Evolutionary conservation across 2,329 filamentous ascomycete species (phyloP).

Genomic region (Fonsecaea monophora): DNA sequence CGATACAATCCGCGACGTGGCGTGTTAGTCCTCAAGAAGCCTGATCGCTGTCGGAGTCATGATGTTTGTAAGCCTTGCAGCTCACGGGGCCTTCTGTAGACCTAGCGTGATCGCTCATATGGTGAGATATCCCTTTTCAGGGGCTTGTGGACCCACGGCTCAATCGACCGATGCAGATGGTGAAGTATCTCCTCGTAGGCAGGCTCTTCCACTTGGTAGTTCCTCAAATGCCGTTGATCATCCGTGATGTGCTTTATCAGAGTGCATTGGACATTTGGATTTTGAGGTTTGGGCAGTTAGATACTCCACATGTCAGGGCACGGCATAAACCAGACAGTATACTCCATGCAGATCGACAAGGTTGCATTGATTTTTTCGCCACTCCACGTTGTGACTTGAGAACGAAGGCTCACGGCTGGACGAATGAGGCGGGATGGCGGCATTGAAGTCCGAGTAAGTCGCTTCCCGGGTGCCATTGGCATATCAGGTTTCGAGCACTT

Average conservation of each 20-base stretch:
- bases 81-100: not conserved
- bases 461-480: conserved; percentile 52
- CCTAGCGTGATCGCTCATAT: not conserved
- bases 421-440: conserved; percentile 18
- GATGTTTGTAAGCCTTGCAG: not conserved
- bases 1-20: not conserved
- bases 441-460: conserved; percentile 39
- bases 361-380: conserved; percentile 59
- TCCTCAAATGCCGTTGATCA: conserved; percentile 23
- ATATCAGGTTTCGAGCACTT: conserved; percentile 17
- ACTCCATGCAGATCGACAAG: conserved; percentile 22
- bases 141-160: conserved; percentile 24
- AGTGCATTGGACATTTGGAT: conserved; percentile 17
- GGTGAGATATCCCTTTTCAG: not conserved
- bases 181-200: conserved; percentile 22
- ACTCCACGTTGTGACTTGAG: conserved; percentile 59
- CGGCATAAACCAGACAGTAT: conserved; percentile 7
- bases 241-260: conserved; percentile 26
- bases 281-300: conserved; percentile 22
- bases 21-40: not conserved
- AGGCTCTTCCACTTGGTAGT: conserved; percentile 16
- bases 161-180: conserved; percentile 21
- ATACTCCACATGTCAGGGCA: conserved; percentile 19
- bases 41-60: not conserved
- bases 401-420: conserved; percentile 58